A percentile compares a stretch with the other conserved stretches of the same genome.
Conservation (phyloP, 2,329 filamentous ascomycete genomes). For the Fusarium euwallaceae region DNA sequence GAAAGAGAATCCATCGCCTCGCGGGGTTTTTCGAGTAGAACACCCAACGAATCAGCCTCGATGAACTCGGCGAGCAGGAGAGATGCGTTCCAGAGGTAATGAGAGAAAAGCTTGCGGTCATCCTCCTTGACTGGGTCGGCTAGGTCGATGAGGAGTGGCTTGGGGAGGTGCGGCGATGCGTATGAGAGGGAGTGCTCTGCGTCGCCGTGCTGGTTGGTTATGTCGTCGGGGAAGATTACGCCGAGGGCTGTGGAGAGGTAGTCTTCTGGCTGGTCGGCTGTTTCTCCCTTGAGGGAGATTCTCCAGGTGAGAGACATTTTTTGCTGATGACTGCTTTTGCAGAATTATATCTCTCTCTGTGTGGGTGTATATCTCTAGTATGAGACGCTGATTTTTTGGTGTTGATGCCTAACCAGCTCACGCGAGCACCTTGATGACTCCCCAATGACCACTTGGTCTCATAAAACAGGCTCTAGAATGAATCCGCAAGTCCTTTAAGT, state of each 20-base stretch:
- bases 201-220: slow-evolving; percentile 76
- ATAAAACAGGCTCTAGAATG: background rate
- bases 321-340: background rate
- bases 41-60: slow-evolving; percentile 60
- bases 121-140: slow-evolving; percentile 64
- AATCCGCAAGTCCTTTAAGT: background rate
- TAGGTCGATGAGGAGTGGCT: slow-evolving; percentile 59
- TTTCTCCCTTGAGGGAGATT: slow-evolving; percentile 46
- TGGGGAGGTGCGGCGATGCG: slow-evolving; percentile 63
- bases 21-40: slow-evolving; percentile 30
- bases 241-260: slow-evolving; percentile 70
- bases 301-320: slow-evolving; percentile 60
- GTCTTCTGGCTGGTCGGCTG: slow-evolving; percentile 64
- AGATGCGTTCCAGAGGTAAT: slow-evolving; percentile 80
- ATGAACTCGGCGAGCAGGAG: slow-evolving; percentile 68
- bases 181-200: slow-evolving; percentile 70
- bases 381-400: slow-evolving; percentile 2
- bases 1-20: slow-evolving; percentile 17
- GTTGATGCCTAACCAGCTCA: slow-evolving; percentile 13
- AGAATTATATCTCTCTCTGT: background rate
- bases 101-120: slow-evolving; percentile 73
- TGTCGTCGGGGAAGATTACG: slow-evolving; percentile 77
- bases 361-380: background rate
- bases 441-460: slow-evolving; percentile 17
- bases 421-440: background rate